Base-by-base conservation (phyloP, 139 green algal species). In the Tetraselmis chui region DNA sequence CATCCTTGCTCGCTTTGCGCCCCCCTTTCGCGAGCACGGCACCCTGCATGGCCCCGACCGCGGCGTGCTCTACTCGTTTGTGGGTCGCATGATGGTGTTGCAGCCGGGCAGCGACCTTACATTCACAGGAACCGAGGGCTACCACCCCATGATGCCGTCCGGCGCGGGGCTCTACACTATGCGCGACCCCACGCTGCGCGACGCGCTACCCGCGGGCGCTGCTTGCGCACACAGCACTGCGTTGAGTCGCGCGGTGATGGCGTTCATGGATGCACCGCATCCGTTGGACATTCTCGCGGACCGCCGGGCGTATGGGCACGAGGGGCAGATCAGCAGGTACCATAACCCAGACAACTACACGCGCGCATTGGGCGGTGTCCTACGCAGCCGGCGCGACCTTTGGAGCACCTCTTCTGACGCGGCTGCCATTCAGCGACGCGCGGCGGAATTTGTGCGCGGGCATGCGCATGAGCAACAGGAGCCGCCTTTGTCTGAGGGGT, bases 291-390 rank as follows among this genome's bases (percentile, higher is more conserved):
- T 93, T 2, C 91, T 99, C 28, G 86, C 88, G 0, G 94, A 99
- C 79, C 87, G 92, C 0, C 84, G 84, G 0, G 91, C 96, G 2
- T 99, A 99, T 76, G 91, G 95, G 76, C 31, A 82, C 23, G 77
- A 82, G 0, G 97, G 97, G 25, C 86, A 83, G 80, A 98, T 99
- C 83, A 94, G 87, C 1, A 89, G 97, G 28, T 97, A 97, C 88
- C 97, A 99, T 89, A 97, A 99, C 84, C 97, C 97, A 0, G 92
- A 97, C 79, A 92, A 98, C 90, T 99, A 99, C 89, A 94, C 89
- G 0, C 81, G 82, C 29, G 92, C 89, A 18, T 74, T 93, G 26
- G 86, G 89, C 1, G 84, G 76, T 1, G 87, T 86, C 59, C 82
- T 91, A 83, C 31, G 25, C 24, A 76, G 26, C 29, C 77, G 76